These are phyloP conservation scores for Anethum foeniculum DNA, from an alignment of 140 eudicot species.

Conservation along the genomic window DNA sequence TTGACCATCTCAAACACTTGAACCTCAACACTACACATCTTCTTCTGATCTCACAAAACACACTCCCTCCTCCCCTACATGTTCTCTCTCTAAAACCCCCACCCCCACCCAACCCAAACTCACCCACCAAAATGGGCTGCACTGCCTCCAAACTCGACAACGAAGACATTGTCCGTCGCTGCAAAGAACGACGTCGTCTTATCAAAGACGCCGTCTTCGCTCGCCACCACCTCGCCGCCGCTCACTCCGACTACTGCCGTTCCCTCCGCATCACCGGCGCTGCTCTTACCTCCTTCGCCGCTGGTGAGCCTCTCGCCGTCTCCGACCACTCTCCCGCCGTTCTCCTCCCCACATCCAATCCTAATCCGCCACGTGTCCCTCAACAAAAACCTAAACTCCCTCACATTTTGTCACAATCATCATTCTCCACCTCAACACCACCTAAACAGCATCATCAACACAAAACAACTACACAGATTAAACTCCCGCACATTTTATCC, in stretches of 20 bases:
- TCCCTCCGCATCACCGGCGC: constrained; percentile 78
- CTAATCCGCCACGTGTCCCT: constrained; percentile 22
- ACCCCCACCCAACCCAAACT: neutral
- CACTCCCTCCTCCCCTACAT: too few species aligned
- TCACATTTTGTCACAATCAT: constrained; percentile 79
- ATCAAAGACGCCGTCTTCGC: constrained; percentile 85
- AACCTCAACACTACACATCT: neutral
- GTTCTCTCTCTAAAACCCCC: neutral
- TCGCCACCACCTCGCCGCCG: constrained; percentile 99
- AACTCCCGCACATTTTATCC: constrained; percentile 1
- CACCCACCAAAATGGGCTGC: constrained; percentile 57
- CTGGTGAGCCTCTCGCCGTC: constrained; percentile 74
- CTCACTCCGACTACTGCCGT: constrained; percentile 95
- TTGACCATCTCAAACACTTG: neutral
- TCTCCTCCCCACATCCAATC: constrained; percentile 40
- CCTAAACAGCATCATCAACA: neutral
- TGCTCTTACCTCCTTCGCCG: constrained; percentile 76
- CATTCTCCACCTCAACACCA: constrained; percentile 42
- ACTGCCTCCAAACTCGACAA: constrained; percentile 80
- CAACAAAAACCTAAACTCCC: constrained; percentile 51
- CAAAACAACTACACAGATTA: neutral
- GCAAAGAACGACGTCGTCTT: constrained; percentile 91
- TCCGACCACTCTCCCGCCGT: constrained; percentile 77
- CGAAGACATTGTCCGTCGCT: constrained; percentile 89
- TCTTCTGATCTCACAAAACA: neutral